Conservation (phyloP, 345 rosid species). For the Heritiera littoralis region DNA sequence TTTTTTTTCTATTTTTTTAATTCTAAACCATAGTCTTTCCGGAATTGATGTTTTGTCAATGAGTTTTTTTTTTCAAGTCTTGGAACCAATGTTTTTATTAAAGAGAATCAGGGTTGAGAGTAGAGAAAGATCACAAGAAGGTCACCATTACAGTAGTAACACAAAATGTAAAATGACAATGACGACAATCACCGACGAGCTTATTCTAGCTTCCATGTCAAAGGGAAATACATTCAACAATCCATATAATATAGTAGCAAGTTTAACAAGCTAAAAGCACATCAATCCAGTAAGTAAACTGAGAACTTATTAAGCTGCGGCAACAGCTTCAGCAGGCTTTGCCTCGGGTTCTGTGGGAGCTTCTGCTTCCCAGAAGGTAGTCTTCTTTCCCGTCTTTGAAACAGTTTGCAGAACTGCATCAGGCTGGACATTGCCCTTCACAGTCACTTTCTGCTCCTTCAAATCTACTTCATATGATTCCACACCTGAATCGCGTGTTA, state of each 20-base stretch:
- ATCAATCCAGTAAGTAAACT: not conserved
- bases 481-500: constrained; percentile 52
- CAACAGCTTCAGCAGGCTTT: constrained; percentile 1
- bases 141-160: not conserved
- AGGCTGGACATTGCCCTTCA: constrained; percentile 77
- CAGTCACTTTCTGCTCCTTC: constrained; percentile 83
- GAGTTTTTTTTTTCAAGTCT: too few species aligned
- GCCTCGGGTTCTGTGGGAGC: not conserved
- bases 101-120: too few species aligned
- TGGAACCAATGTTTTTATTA: too few species aligned
- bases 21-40: too few species aligned
- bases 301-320: not conserved
- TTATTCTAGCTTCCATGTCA: constrained; percentile 10
- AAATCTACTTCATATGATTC: constrained; percentile 73
- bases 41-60: too few species aligned
- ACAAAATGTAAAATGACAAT: not conserved
- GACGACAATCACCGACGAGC: not conserved
- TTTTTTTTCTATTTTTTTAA: too few species aligned
- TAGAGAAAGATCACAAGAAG: too few species aligned
- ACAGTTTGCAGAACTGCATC: constrained; percentile 80
- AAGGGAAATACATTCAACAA: constrained; percentile 5
- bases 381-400: constrained; percentile 79
- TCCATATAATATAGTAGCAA: not conserved
- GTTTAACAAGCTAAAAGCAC: not conserved
- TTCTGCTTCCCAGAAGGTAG: constrained; percentile 64